Evolutionary conservation across 1,284 basidiomycete genomes (phyloP).

Genomic region (Mycosarcoma maydis): DNA sequence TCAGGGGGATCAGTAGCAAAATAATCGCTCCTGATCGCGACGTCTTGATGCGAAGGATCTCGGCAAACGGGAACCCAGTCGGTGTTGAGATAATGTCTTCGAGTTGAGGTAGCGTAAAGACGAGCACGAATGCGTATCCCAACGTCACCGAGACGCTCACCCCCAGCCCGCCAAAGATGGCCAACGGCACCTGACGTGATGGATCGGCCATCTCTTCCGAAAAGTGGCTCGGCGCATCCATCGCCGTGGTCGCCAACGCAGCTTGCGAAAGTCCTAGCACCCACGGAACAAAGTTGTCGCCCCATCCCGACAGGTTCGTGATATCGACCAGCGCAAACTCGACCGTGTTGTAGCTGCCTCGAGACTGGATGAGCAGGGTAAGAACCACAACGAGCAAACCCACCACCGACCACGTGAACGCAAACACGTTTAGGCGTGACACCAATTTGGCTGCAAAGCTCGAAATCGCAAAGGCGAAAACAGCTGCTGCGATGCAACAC

Average conservation of each 20-base stretch:
- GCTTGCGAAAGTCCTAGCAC: slow-evolving; percentile 25
- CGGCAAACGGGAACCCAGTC: slow-evolving; percentile 39
- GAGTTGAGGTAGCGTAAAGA: slow-evolving; percentile 27
- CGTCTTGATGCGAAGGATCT: slow-evolving; percentile 26
- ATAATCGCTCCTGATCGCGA: slow-evolving; percentile 23
- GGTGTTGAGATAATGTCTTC: slow-evolving; percentile 10
- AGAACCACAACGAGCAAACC: slow-evolving; percentile 16
- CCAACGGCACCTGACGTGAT: slow-evolving; percentile 16
- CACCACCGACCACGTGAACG: slow-evolving; percentile 24
- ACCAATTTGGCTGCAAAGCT: slow-evolving; percentile 15
- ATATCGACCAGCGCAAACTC: slow-evolving; percentile 30
- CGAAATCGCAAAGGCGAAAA: slow-evolving; percentile 5
- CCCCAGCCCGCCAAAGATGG: slow-evolving; percentile 19
- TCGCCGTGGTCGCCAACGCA: slow-evolving; percentile 31
- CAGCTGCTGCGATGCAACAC: slow-evolving; percentile 2
- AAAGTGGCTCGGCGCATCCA: slow-evolving; percentile 32
- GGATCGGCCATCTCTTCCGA: slow-evolving; percentile 31
- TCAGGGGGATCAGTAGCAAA: slow-evolving; percentile 22
- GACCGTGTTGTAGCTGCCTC: slow-evolving; percentile 30
- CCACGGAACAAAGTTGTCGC: slow-evolving; percentile 31
- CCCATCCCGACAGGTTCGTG: slow-evolving; percentile 29
- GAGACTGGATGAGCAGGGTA: slow-evolving; percentile 22
- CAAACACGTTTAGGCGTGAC: slow-evolving; percentile 22
- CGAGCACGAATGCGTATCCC: slow-evolving; percentile 27
- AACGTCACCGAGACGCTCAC: slow-evolving; percentile 19